phyloP scores from a whole-genome alignment of 257 asterid species.

The Rhazya stricta region DNA sequence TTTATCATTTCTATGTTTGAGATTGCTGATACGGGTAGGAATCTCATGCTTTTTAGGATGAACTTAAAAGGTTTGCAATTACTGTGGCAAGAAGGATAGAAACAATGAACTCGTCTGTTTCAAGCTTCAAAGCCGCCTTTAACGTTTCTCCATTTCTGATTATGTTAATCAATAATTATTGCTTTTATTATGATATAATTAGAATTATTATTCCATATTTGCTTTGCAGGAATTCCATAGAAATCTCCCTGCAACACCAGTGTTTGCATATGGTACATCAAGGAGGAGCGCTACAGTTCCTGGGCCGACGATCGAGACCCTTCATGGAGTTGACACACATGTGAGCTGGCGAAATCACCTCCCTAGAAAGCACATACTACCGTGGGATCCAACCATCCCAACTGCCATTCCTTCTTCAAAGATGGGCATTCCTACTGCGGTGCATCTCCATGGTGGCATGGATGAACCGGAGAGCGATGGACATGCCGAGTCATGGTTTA shows the following conservation, averaged over 20 bases:
- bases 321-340: conserved; percentile 44
- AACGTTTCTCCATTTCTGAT: too few relatives aligned
- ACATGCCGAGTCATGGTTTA: conserved; percentile 63
- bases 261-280: conserved; percentile 69
- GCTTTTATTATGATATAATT: background rate
- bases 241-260: conserved; percentile 60
- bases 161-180: too few relatives aligned
- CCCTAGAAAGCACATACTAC: conserved; percentile 74
- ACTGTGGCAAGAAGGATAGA: too few relatives aligned
- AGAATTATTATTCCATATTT: background rate
- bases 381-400: conserved; percentile 84
- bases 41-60: too few relatives aligned
- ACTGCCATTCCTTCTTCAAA: conserved; percentile 44
- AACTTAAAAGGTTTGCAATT: too few relatives aligned
- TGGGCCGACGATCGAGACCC: conserved; percentile 88
- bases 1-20: too few relatives aligned
- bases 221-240: conserved; percentile 68
- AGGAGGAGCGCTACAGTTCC: conserved; percentile 55
- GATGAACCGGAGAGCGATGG: conserved; percentile 75
- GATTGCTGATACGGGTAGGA: too few relatives aligned
- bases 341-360: conserved; percentile 64
- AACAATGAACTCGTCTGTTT: too few relatives aligned
- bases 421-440: conserved; percentile 74
- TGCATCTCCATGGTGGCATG: conserved; percentile 83
- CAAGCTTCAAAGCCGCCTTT: too few relatives aligned